Evolutionary conservation across 192 early-diverging fungal genomes (phyloP).

Genomic region (Rhizophagus prolifer): DNA sequence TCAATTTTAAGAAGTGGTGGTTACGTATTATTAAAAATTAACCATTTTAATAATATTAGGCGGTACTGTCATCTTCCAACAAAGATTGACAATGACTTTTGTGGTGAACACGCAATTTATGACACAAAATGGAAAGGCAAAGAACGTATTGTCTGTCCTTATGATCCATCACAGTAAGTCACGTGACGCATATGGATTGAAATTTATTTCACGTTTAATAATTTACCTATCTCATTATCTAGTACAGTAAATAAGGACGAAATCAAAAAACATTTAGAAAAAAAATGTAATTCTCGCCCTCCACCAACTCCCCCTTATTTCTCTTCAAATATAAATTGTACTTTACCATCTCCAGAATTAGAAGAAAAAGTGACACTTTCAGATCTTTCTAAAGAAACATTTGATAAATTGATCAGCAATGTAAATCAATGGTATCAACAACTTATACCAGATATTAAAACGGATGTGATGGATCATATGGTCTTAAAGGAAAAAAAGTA

Average conservation of each 20-base stretch:
- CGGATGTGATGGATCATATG: conserved; percentile 13
- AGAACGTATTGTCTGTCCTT: conserved; percentile 20
- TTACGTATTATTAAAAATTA: neutral
- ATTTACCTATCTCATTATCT: neutral
- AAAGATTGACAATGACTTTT: conserved; percentile 21
- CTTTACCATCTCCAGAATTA: neutral
- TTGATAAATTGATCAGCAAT: conserved; percentile 13
- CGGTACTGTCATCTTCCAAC: conserved; percentile 28
- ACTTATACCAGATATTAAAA: neutral
- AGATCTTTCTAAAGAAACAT: conserved; percentile 12
- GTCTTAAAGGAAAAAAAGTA: conserved; percentile 20
- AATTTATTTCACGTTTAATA: neutral
- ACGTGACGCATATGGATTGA: neutral
- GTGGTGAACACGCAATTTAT: conserved; percentile 13
- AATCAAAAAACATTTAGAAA: conserved; percentile 11
- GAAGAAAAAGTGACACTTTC: conserved; percentile 13
- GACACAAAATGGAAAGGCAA: neutral
- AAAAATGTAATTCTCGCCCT: conserved; percentile 25
- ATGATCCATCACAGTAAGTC: conserved; percentile 23
- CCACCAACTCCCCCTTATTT: conserved; percentile 18
- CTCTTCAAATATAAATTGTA: conserved; percentile 20
- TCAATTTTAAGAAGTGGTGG: too few relatives aligned
- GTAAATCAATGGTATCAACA: conserved; percentile 11
- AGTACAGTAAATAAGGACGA: conserved; percentile 21
- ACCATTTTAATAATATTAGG: neutral